Evolutionary conservation across 2,329 filamentous ascomycete genomes (phyloP).

Genomic region (Ascomycota sp.): DNA sequence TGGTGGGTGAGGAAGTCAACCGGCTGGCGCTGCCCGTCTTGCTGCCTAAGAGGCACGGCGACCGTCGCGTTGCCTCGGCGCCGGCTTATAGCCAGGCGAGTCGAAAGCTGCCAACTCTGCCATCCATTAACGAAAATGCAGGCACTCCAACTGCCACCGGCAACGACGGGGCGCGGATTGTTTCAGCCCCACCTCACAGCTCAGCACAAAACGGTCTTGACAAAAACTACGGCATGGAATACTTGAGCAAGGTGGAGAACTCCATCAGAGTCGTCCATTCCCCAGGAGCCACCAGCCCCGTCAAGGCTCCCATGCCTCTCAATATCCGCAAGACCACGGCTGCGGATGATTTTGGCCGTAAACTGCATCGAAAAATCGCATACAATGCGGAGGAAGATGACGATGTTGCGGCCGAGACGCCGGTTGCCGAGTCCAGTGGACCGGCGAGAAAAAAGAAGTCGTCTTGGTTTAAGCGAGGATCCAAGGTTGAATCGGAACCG

Average conservation of each 20-base stretch:
- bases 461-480: slow-evolving; percentile 28
- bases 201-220: slow-evolving; percentile 9
- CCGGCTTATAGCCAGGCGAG: slow-evolving; percentile 22
- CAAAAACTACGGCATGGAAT: slow-evolving; percentile 17
- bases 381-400: slow-evolving; percentile 3
- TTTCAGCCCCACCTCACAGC: slow-evolving; percentile 21
- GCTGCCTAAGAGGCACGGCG: slow-evolving; percentile 11
- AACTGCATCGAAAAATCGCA: slow-evolving; percentile 4
- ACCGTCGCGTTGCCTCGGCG: slow-evolving; percentile 27
- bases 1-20: slow-evolving; percentile 7
- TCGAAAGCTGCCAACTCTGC: slow-evolving; percentile 18
- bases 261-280: slow-evolving; percentile 34
- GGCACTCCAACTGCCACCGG: slow-evolving; percentile 3
- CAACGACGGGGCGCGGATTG: slow-evolving; percentile 19
- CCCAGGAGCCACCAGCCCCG: slow-evolving; percentile 15
- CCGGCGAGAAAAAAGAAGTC: slow-evolving; percentile 20
- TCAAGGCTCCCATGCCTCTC: slow-evolving; percentile 16
- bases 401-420: slow-evolving; percentile 4
- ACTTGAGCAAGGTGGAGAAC: slow-evolving; percentile 22
- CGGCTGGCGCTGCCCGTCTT: slow-evolving; percentile 11
- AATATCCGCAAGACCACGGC: slow-evolving; percentile 19
- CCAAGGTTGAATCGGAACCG: slow-evolving; percentile 13
- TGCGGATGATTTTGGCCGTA: slow-evolving; percentile 6
- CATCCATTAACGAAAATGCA: slow-evolving; percentile 25
- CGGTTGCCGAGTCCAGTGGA: slow-evolving; percentile 4